Evolutionary conservation across 495 filamentous ascomycete species (phyloP).

Genomic region (Tetracladium marchalianum): DNA sequence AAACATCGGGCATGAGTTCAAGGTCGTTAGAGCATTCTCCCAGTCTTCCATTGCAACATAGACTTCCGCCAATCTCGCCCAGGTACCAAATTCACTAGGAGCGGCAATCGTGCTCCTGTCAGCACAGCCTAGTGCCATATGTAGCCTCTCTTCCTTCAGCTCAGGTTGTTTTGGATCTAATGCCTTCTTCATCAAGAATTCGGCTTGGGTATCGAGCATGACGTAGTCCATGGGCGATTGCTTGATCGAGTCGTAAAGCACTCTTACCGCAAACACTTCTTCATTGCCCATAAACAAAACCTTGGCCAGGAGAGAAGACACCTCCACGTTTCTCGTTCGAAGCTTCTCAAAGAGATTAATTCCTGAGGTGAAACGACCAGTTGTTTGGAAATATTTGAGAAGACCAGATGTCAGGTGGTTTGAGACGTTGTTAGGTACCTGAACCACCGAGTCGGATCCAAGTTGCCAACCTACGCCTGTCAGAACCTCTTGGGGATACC

Average conservation of each 20-base stretch:
- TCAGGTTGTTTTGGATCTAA: slow-evolving; percentile 32
- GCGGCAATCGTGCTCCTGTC: slow-evolving; percentile 90
- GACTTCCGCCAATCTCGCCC: slow-evolving; percentile 87
- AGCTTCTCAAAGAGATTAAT: slow-evolving; percentile 98
- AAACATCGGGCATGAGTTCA: slow-evolving; percentile 99
- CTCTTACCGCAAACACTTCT: slow-evolving; percentile 84
- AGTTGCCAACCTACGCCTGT: slow-evolving; percentile 69
- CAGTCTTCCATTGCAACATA: slow-evolving; percentile 89
- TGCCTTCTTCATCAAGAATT: slow-evolving; percentile 86
- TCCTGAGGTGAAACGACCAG: slow-evolving; percentile 86
- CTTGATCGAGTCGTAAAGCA: slow-evolving; percentile 79
- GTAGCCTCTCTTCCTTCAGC: slow-evolving; percentile 46
- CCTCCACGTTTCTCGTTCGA: slow-evolving; percentile 79
- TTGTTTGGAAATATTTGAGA: slow-evolving; percentile 93
- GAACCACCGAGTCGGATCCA: slow-evolving; percentile 92
- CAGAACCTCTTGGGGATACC: not conserved
- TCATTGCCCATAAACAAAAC: slow-evolving; percentile 90
- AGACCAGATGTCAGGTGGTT: slow-evolving; percentile 90
- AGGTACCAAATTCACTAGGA: slow-evolving; percentile 93
- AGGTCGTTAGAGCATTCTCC: slow-evolving; percentile 83
- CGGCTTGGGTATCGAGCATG: slow-evolving; percentile 83
- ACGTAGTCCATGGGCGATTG: slow-evolving; percentile 94
- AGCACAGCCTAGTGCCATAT: slow-evolving; percentile 84
- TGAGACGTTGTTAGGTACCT: slow-evolving; percentile 94
- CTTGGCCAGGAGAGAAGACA: slow-evolving; percentile 82